These are phyloP conservation scores for Candida freyschussii DNA, from an alignment of 1,139 yeast species.

Conservation along the genomic window DNA sequence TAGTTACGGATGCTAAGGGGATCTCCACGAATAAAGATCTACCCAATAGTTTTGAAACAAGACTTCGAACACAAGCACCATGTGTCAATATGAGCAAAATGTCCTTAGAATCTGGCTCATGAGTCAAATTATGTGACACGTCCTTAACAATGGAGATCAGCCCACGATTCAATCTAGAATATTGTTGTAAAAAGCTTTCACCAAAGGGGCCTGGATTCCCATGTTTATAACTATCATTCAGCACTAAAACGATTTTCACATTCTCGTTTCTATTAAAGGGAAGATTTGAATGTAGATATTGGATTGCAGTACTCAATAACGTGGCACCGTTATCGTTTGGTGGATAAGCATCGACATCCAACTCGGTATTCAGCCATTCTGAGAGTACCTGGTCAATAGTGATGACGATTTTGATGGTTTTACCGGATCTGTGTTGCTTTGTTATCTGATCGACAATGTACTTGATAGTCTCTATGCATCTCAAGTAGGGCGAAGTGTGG, in stretches of 20 bases:
- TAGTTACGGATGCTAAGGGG: slow-evolving; percentile 24
- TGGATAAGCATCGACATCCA: slow-evolving; percentile 33
- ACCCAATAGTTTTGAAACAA: slow-evolving; percentile 22
- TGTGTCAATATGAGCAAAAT: slow-evolving; percentile 24
- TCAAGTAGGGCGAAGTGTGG: slow-evolving; percentile 25
- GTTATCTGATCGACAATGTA: slow-evolving; percentile 20
- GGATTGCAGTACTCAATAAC: slow-evolving; percentile 32
- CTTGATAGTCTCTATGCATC: slow-evolving; percentile 25
- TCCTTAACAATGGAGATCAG: slow-evolving; percentile 22
- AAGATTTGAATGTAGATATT: slow-evolving; percentile 28
- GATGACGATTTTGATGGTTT: slow-evolving; percentile 18
- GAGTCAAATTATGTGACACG: slow-evolving; percentile 3
- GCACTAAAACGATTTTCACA: slow-evolving; percentile 15
- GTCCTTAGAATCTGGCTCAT: slow-evolving; percentile 15
- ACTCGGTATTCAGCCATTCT: slow-evolving; percentile 36
- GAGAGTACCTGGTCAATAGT: slow-evolving; percentile 34
- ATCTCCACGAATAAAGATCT: slow-evolving; percentile 24
- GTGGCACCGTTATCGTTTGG: slow-evolving; percentile 39
- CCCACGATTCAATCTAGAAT: slow-evolving; percentile 19
- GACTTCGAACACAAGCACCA: slow-evolving; percentile 26
- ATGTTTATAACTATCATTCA: slow-evolving; percentile 19
- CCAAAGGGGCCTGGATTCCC: slow-evolving; percentile 26
- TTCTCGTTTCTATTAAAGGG: slow-evolving; percentile 17
- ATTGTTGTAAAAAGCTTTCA: slow-evolving; percentile 23
- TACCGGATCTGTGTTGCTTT: slow-evolving; percentile 14